phyloP scores from a whole-genome alignment of 2,329 filamentous ascomycete genomes.

The Trichoderma sp. region DNA sequence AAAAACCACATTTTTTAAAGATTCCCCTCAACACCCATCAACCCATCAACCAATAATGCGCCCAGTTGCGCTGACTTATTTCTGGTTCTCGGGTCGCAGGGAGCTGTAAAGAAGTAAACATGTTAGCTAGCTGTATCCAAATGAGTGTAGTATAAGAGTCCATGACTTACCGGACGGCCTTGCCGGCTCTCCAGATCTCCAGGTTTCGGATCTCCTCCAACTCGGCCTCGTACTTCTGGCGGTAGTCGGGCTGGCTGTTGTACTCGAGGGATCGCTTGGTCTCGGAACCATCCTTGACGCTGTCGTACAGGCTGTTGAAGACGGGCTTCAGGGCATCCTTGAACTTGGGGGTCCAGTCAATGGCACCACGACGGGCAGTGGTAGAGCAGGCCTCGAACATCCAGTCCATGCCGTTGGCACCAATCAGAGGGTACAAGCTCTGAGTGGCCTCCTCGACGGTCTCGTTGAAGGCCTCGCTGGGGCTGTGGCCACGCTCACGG shows the following conservation, averaged over 20 bases:
- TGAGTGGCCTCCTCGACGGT: conserved; percentile 99
- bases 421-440: conserved; percentile 96
- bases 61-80: conserved; percentile 34
- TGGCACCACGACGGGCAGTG: conserved; percentile 95
- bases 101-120: conserved; percentile 47
- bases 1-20: conserved; percentile 5
- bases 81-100: conserved; percentile 85
- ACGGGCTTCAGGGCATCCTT: conserved; percentile 98
- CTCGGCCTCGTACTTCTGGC: conserved; percentile 96
- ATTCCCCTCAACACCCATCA: conserved; percentile 4
- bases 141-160: neutral
- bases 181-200: conserved; percentile 99
- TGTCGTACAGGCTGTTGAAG: conserved; percentile 96
- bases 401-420: conserved; percentile 99
- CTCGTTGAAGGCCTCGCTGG: conserved; percentile 99
- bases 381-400: conserved; percentile 99
- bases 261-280: conserved; percentile 96
- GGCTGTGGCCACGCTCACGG: conserved; percentile 95
- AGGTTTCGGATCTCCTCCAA: conserved; percentile 97
- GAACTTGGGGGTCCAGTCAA: conserved; percentile 97
- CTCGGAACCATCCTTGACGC: conserved; percentile 87
- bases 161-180: conserved; percentile 78
- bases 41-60: neutral
- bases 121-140: conserved; percentile 25
- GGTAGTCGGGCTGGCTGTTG: conserved; percentile 95